Evolutionary conservation across 169 alveolate species (phyloP).

Genomic region (Eimeria maxima): DNA sequence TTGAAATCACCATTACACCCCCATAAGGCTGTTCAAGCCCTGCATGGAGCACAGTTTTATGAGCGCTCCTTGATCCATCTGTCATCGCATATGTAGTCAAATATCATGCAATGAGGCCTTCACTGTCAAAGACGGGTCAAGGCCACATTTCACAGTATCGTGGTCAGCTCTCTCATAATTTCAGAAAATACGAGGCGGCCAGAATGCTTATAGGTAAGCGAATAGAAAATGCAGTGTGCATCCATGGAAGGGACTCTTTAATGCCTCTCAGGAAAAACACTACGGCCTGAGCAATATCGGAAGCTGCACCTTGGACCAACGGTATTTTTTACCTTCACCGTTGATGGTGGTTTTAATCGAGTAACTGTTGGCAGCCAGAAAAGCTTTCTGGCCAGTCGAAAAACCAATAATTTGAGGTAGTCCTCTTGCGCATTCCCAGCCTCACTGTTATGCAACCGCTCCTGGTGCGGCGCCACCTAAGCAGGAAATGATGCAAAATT

Average conservation of each 20-base stretch:
- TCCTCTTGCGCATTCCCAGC: background rate
- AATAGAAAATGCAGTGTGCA: background rate
- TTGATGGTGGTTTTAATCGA: background rate
- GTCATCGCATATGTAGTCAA: background rate
- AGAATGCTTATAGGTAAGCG: background rate
- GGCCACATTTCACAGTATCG: background rate
- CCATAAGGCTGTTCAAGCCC: background rate
- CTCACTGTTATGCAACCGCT: background rate
- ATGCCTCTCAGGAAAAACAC: background rate
- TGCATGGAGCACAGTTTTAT: background rate
- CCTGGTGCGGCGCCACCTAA: background rate
- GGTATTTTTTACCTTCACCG: background rate
- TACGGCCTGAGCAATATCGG: background rate
- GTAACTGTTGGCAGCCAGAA: background rate
- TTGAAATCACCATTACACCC: background rate
- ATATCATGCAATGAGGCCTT: background rate
- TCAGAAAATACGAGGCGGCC: background rate
- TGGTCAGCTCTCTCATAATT: background rate
- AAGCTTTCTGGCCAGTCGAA: background rate
- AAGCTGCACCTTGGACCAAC: background rate
- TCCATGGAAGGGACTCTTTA: background rate
- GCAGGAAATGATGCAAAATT: background rate
- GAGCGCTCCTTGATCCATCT: background rate
- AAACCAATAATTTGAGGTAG: background rate
- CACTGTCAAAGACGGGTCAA: background rate